Conservation (phyloP, 1,284 basidiomycete genomes). For the Cryptococcus sp. region DNA sequence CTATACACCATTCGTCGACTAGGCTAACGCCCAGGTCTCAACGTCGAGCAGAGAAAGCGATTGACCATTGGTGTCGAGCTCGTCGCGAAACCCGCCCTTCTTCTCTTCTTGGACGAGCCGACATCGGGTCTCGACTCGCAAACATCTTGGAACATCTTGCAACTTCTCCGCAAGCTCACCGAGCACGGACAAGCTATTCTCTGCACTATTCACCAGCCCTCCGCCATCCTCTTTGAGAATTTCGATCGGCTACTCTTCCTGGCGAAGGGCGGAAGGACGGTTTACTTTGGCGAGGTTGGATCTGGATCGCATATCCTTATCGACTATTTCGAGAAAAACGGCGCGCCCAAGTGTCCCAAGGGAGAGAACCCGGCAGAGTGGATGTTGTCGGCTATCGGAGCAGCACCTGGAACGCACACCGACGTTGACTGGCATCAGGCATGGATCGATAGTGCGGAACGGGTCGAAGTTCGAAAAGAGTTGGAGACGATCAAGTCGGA, state of each 20-base stretch:
- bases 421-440: constrained; percentile 68
- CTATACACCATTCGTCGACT: neutral
- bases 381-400: constrained; percentile 59
- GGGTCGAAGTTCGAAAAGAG: constrained; percentile 43
- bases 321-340: constrained; percentile 52
- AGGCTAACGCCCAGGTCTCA: constrained; percentile 33
- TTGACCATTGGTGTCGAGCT: constrained; percentile 74
- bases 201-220: constrained; percentile 63
- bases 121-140: constrained; percentile 79
- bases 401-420: constrained; percentile 56
- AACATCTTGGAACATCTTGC: constrained; percentile 78
- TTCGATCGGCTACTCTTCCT: constrained; percentile 57
- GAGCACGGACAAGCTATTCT: constrained; percentile 70
- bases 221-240: constrained; percentile 53
- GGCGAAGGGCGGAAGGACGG: constrained; percentile 50
- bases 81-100: constrained; percentile 57
- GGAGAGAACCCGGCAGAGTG: constrained; percentile 52
- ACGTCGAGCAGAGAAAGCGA: constrained; percentile 69
- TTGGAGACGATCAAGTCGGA: constrained; percentile 47
- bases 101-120: constrained; percentile 74
- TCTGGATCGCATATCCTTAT: constrained; percentile 49
- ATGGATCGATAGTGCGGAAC: constrained; percentile 55
- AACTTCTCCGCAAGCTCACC: constrained; percentile 74
- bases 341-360: constrained; percentile 43
- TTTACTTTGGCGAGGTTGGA: constrained; percentile 55